These are phyloP conservation scores for Teratosphaeria destructans DNA, from an alignment of 2,329 filamentous ascomycete genomes.

Conservation along the genomic window DNA sequence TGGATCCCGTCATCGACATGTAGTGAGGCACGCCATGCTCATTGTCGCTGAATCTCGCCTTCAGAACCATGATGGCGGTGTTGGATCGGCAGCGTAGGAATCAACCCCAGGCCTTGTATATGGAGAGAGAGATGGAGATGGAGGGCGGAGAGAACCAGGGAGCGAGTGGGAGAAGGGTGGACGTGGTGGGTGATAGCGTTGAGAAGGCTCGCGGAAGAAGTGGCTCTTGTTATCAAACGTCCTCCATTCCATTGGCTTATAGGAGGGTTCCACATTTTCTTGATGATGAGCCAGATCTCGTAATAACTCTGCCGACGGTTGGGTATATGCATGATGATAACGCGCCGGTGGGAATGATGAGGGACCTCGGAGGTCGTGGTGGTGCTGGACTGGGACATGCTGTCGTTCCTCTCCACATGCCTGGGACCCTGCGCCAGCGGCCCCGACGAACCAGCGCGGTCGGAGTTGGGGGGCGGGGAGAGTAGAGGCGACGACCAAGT, in stretches of 20 bases:
- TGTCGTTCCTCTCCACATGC: background rate
- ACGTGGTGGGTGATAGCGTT: background rate
- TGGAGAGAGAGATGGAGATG: background rate
- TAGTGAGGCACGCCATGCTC: slow-evolving; percentile 34
- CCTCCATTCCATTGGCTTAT: background rate
- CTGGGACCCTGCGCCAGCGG: background rate
- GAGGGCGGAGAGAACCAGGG: background rate
- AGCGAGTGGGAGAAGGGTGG: background rate
- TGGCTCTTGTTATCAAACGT: background rate
- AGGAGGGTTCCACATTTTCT: background rate
- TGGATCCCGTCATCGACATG: slow-evolving; percentile 49
- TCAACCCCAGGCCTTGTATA: too few species aligned
- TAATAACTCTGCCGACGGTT: background rate
- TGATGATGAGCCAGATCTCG: background rate
- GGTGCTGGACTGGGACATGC: background rate
- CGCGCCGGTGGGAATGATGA: background rate
- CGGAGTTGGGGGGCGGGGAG: background rate
- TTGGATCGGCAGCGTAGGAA: background rate
- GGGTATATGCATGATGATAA: background rate
- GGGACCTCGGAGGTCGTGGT: background rate
- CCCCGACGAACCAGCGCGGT: background rate
- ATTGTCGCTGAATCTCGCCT: slow-evolving; percentile 11
- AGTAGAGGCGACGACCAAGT: background rate
- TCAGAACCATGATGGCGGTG: slow-evolving; percentile 9
- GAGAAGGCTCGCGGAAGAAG: background rate